Percentiles rank a stretch among this genome's conserved stretches.
Conservation (phyloP, 768 basidiomycete genomes). For the Pisolithus marmoratus region DNA sequence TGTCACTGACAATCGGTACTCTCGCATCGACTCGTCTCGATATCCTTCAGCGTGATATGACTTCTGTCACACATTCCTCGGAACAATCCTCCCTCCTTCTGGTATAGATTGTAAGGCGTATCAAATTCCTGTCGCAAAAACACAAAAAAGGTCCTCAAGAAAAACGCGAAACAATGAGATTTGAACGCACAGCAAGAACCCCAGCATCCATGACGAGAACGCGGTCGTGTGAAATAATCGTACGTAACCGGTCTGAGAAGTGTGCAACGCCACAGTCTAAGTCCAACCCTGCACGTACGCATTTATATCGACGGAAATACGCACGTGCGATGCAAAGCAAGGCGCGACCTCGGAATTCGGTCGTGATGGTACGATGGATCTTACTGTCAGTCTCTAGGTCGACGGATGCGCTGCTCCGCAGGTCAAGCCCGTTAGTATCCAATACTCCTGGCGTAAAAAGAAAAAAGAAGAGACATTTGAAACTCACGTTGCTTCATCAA, state of each 20-base stretch:
- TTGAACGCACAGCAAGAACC: slow-evolving; percentile 39
- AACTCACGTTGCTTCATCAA: slow-evolving; percentile 37
- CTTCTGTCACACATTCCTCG: slow-evolving; percentile 55
- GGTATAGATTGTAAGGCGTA: slow-evolving; percentile 48
- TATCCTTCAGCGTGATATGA: slow-evolving; percentile 44
- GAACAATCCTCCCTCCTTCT: slow-evolving; percentile 47
- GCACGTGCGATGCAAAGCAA: slow-evolving; percentile 43
- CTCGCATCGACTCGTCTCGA: slow-evolving; percentile 21
- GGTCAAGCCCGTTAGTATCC: slow-evolving; percentile 27
- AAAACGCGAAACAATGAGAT: background rate
- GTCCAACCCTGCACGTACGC: too few relatives aligned
- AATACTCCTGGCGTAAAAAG: too few relatives aligned
- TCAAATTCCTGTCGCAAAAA: slow-evolving; percentile 44
- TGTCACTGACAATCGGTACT: too few relatives aligned
- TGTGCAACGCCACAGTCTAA: too few relatives aligned
- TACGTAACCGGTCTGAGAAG: slow-evolving; percentile 39
- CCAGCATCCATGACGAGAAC: slow-evolving; percentile 68
- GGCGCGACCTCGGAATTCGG: slow-evolving; percentile 44
- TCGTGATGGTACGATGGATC: slow-evolving; percentile 43
- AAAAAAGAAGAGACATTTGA: slow-evolving; percentile 15
- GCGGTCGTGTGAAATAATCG: slow-evolving; percentile 56
- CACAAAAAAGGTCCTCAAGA: too few relatives aligned
- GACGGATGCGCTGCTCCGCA: slow-evolving; percentile 24
- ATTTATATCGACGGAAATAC: slow-evolving; percentile 11
- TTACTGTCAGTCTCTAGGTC: slow-evolving; percentile 47